Conservation (phyloP, 1,284 basidiomycete species). For the Cryptococcus sp. region DNA sequence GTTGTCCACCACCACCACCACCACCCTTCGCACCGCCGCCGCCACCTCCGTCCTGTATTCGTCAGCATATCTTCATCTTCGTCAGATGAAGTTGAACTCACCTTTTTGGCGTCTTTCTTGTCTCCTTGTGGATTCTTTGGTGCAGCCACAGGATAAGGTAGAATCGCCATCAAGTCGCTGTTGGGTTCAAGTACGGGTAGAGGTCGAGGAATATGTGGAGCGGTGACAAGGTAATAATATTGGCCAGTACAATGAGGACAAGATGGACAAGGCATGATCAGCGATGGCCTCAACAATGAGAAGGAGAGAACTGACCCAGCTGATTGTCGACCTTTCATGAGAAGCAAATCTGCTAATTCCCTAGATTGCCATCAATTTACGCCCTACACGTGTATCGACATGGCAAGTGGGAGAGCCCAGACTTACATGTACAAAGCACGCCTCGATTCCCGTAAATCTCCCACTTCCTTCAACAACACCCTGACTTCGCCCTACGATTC, state of each 20-base stretch:
- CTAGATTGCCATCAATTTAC: conserved; percentile 7
- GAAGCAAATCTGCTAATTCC: conserved; percentile 44
- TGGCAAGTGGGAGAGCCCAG: not conserved
- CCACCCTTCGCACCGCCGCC: conserved; percentile 2
- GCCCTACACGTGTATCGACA: not conserved
- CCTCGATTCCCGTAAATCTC: conserved; percentile 42
- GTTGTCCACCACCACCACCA: not conserved
- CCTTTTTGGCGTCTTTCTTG: conserved; percentile 16
- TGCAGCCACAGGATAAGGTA: conserved; percentile 38
- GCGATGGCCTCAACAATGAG: not conserved
- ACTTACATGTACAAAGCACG: conserved; percentile 46
- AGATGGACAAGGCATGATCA: not conserved
- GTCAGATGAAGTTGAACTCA: conserved; percentile 1
- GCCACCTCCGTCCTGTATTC: not conserved
- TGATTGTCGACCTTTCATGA: conserved; percentile 46
- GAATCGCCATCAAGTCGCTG: conserved; percentile 46
- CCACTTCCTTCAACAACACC: conserved; percentile 44
- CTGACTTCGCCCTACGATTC: conserved; percentile 37
- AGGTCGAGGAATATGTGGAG: not conserved
- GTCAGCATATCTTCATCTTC: not conserved
- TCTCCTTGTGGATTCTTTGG: conserved; percentile 25
- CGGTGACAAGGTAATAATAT: not conserved
- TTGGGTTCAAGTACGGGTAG: not conserved
- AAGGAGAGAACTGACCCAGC: conserved; percentile 23
- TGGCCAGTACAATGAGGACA: not conserved